Conservation (phyloP, 352 stramenopile species). For the Phytophthora citrophthora region DNA sequence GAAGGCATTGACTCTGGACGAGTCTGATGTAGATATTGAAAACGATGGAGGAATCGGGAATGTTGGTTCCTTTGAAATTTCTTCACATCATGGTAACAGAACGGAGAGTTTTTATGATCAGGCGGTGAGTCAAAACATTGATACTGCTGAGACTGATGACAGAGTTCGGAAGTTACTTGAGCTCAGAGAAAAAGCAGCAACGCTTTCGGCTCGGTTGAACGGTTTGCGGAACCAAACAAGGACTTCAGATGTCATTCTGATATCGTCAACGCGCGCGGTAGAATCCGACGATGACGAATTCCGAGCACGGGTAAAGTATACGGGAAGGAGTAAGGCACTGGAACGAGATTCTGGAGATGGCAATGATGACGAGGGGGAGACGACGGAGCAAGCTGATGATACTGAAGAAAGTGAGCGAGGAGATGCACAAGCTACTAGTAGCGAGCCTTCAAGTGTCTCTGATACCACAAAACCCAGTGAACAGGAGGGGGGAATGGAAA, state of each 20-base stretch:
- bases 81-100: background rate
- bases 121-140: background rate
- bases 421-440: background rate
- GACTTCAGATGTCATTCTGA: too few relatives aligned
- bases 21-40: constrained; percentile 15
- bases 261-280: background rate
- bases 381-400: background rate
- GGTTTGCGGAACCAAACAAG: constrained; percentile 17
- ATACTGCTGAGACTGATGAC: background rate
- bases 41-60: constrained; percentile 31
- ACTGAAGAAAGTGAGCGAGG: background rate
- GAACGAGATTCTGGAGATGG: background rate
- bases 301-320: background rate
- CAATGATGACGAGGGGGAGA: background rate
- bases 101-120: background rate
- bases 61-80: background rate
- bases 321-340: background rate
- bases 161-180: constrained; percentile 37
- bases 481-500: background rate
- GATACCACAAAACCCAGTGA: background rate
- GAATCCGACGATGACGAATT: background rate
- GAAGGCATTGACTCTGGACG: constrained; percentile 12
- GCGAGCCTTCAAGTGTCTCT: constrained; percentile 1
- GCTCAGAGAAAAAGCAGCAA: constrained; percentile 29
- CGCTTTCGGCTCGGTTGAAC: constrained; percentile 27